phyloP scores from a whole-genome alignment of 257 asterid species.

The Primulina tabacum region DNA sequence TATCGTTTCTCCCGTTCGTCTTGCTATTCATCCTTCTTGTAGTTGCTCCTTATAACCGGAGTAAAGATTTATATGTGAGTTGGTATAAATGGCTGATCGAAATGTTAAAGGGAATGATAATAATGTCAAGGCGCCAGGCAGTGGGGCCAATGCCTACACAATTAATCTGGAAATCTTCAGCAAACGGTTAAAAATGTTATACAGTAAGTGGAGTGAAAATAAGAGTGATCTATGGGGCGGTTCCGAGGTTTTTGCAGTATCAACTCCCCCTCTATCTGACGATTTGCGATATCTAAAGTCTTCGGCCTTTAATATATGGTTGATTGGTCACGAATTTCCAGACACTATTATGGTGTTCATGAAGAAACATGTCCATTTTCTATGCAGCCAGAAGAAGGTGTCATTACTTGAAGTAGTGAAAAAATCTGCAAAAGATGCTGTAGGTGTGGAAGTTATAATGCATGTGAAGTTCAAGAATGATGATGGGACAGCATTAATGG shows the following conservation, averaged over 20 bases:
- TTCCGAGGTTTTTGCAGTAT: slow-evolving; percentile 43
- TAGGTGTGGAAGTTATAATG: slow-evolving; percentile 40
- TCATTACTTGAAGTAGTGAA: slow-evolving; percentile 47
- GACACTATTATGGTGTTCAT: slow-evolving; percentile 71
- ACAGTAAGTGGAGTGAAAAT: slow-evolving; percentile 47
- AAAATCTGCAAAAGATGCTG: slow-evolving; percentile 44
- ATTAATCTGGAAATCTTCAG: slow-evolving; percentile 51
- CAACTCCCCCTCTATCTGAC: slow-evolving; percentile 56
- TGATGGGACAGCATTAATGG: slow-evolving; percentile 52
- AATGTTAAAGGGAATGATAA: slow-evolving; percentile 29
- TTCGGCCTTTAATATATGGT: slow-evolving; percentile 61
- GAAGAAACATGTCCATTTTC: slow-evolving; percentile 43
- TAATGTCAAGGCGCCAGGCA: slow-evolving; percentile 38
- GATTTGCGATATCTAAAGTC: slow-evolving; percentile 50
- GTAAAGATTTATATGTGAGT: slow-evolving; percentile 1
- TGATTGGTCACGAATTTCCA: slow-evolving; percentile 70
- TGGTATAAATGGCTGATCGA: slow-evolving; percentile 43
- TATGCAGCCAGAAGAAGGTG: slow-evolving; percentile 65
- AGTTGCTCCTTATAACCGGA: slow-evolving; percentile 6
- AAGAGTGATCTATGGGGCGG: slow-evolving; percentile 50
- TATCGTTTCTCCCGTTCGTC: slow-evolving; percentile 15
- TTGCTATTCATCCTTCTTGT: background rate
- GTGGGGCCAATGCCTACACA: slow-evolving; percentile 33
- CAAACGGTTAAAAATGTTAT: slow-evolving; percentile 40
- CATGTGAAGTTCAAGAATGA: slow-evolving; percentile 54